Evolutionary conservation across 1,284 basidiomycete species (phyloP).

Genomic region (Exobasidium cylindrosporum): DNA sequence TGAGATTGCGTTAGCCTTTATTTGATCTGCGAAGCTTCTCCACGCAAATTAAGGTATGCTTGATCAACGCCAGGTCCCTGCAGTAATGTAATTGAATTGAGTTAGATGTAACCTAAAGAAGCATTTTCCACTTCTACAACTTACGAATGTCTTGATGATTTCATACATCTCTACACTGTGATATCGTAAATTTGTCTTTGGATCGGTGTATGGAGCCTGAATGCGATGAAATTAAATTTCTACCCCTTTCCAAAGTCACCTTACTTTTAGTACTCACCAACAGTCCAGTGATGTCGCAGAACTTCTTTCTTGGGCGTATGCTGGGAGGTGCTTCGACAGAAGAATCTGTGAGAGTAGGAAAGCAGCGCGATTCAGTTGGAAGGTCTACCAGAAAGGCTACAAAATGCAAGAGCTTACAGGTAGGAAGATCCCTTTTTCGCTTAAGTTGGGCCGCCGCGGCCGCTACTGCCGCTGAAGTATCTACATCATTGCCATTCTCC

Average conservation of each 20-base stretch:
- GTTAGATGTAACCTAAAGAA: background rate
- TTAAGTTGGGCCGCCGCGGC: background rate
- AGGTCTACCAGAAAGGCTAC: background rate
- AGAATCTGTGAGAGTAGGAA: conserved; percentile 63
- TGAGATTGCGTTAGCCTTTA: no score
- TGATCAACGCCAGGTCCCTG: conserved; percentile 51
- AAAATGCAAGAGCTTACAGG: background rate
- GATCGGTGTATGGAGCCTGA: conserved; percentile 79
- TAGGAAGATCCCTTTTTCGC: conserved; percentile 5
- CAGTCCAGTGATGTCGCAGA: conserved; percentile 82
- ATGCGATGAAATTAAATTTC: no score
- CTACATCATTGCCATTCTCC: background rate
- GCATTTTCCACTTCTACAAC: conserved; percentile 42
- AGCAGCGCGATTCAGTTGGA: no score
- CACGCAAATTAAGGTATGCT: conserved; percentile 45
- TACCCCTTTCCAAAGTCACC: no score
- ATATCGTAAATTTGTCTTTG: conserved; percentile 73
- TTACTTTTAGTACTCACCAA: conserved; percentile 61
- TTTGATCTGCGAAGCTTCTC: conserved; percentile 44
- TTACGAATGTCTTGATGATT: conserved; percentile 71
- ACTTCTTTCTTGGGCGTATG: conserved; percentile 70
- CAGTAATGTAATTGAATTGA: background rate
- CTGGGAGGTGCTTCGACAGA: conserved; percentile 83
- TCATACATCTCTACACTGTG: conserved; percentile 83
- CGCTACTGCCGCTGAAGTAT: conserved; percentile 1